Base-by-base conservation (phyloP, 345 rosid genomes). In the Tarenaya hassleriana region DNA sequence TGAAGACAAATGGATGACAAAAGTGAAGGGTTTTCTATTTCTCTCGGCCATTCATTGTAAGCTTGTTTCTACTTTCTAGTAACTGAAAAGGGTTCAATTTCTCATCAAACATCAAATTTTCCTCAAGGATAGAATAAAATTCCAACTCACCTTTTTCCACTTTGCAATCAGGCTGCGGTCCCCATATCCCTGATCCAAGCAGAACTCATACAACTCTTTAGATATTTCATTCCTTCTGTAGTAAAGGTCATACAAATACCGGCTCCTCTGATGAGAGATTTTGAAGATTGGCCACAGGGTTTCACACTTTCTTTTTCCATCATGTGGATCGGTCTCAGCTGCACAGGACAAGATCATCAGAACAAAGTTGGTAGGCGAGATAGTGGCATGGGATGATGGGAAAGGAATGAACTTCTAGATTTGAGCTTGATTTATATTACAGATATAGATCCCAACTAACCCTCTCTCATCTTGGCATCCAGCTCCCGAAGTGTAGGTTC, bases 291-390 rank as follows among this genome's bases (percentile, higher is more conserved):
- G 84, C 91, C 95, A 84, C 31, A 88, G 57, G 1, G 80, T 65
- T 64, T 88, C 88, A 43, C 91, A 82, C 52, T 84, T 84, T 55
- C 97, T 78, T 70, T 82, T 84, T 9, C 88, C 91, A 63, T 84
- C 91, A 60, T 78, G 88, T 1, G 88, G 56, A 64, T 88, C 96
- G 46, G 65, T 77, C 60, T 82, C 95, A 64, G 91, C 95, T 88
- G 78, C 57, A 50, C 41, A 66, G 58, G 7, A 47, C 19, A 37
- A 24, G 10, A 58, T 34, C 12, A 13, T 31, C 1, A 20, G 0
- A 16, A 33, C 8, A 27, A 1, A 41, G 41, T 8, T 13, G 33
- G 14, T 35, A 12, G 4, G n/a, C n/a, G n/a, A n/a, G n/a, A n/a
- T n/a, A n/a, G n/a, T n/a, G n/a, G n/a, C n/a, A n/a, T n/a, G n/a